A percentile compares a stretch with the other conserved stretches of the same genome.
These are phyloP conservation scores for Xylaria curta DNA, from an alignment of 495 filamentous ascomycete species.

Conservation along the genomic window DNA sequence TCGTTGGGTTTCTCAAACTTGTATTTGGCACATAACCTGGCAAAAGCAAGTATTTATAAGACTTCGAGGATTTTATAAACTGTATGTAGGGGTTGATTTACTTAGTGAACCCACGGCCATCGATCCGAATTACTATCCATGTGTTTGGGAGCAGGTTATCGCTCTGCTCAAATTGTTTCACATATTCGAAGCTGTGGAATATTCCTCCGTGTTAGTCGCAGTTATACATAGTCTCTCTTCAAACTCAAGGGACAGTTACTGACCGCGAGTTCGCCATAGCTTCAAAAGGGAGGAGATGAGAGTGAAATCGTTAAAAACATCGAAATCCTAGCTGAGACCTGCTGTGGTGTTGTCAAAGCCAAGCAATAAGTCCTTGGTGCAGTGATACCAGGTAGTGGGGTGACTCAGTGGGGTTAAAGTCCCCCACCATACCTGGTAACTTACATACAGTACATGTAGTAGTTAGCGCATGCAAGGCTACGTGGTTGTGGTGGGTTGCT, in stretches of 20 bases:
- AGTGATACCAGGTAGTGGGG: conserved; percentile 1
- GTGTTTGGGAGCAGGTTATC: conserved; percentile 85
- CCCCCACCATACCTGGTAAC: not conserved
- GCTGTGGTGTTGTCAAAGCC: not conserved
- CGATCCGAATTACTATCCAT: conserved; percentile 91
- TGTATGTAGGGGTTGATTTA: conserved; percentile 43
- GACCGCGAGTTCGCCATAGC: conserved; percentile 58
- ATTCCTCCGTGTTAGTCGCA: conserved; percentile 32
- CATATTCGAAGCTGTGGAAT: conserved; percentile 81
- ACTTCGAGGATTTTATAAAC: not conserved
- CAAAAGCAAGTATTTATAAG: conserved; percentile 46
- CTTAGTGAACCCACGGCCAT: conserved; percentile 93
- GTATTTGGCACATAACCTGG: conserved; percentile 74
- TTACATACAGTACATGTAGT: no score
- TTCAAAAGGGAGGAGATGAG: not conserved
- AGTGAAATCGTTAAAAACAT: not conserved
- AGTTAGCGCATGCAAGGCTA: not conserved
- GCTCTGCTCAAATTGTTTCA: conserved; percentile 83
- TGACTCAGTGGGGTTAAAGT: conserved; percentile 1
- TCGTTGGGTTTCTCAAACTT: conserved; percentile 92
- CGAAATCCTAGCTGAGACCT: not conserved
- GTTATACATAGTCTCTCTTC: not conserved
- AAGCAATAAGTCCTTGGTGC: not conserved
- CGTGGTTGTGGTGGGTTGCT: not conserved
- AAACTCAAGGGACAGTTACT: conserved; percentile 30